Evolutionary conservation across 176 grass and related monocot genomes (phyloP).

Genomic region (Carex myosuroides): DNA sequence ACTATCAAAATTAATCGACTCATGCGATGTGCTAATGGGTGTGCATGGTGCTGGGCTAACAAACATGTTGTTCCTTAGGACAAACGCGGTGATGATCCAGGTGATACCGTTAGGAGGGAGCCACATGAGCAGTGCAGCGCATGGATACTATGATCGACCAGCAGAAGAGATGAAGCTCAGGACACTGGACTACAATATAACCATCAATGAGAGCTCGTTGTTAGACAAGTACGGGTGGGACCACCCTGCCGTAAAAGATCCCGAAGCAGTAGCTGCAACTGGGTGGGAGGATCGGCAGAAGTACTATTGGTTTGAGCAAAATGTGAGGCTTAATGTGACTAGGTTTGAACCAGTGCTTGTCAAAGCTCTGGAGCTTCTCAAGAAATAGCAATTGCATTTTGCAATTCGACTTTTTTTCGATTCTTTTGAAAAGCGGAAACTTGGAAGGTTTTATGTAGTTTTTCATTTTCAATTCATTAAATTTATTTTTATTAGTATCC

Average conservation of each 20-base stretch:
- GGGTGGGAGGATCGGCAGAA: slow-evolving; percentile 48
- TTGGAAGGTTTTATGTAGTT: no score
- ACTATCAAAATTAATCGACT: slow-evolving; percentile 34
- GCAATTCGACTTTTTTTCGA: not conserved
- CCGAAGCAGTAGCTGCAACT: slow-evolving; percentile 34
- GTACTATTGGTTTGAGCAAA: slow-evolving; percentile 47
- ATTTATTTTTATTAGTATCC: no score
- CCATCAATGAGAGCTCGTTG: slow-evolving; percentile 52
- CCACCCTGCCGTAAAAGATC: slow-evolving; percentile 46
- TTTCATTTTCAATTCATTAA: no score
- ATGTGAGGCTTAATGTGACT: slow-evolving; percentile 47
- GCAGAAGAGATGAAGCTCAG: slow-evolving; percentile 42
- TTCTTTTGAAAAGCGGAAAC: no score
- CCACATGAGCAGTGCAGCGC: not conserved
- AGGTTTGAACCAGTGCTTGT: slow-evolving; percentile 28
- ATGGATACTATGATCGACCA: slow-evolving; percentile 47
- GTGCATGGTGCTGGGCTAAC: slow-evolving; percentile 63
- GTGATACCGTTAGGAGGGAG: slow-evolving; percentile 36
- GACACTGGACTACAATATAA: slow-evolving; percentile 59
- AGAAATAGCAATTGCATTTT: not conserved
- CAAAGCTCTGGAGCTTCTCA: slow-evolving; percentile 13
- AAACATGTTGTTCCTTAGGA: slow-evolving; percentile 63
- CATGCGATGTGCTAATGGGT: slow-evolving; percentile 74
- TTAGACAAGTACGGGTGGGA: slow-evolving; percentile 37
- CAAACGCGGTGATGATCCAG: slow-evolving; percentile 55